phyloP scores from a whole-genome alignment of 768 basidiomycete genomes.

The Termitomyces heimii region DNA sequence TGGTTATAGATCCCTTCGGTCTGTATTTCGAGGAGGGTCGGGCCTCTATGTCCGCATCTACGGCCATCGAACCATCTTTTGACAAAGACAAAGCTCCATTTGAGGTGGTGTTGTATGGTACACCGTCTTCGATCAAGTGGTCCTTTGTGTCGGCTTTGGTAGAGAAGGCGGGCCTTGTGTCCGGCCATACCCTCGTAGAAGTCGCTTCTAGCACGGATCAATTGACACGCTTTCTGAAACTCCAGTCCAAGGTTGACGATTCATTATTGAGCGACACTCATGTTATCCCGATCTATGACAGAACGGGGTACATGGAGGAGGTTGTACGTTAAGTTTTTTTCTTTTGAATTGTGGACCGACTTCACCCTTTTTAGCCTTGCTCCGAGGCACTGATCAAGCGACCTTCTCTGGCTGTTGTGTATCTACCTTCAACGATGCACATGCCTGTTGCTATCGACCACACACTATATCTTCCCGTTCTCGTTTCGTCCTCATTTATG shows the following conservation, averaged over 20 bases:
- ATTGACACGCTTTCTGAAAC: constrained; percentile 21
- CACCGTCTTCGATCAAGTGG: constrained; percentile 54
- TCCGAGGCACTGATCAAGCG: constrained; percentile 29
- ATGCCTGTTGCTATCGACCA: constrained; percentile 25
- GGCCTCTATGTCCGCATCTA: constrained; percentile 27
- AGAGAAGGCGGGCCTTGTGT: constrained; percentile 43
- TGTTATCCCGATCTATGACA: constrained; percentile 31
- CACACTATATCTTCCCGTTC: constrained; percentile 54
- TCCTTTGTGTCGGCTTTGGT: constrained; percentile 53
- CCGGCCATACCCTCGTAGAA: constrained; percentile 25
- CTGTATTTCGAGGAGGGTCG: constrained; percentile 26
- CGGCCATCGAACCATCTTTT: constrained; percentile 24
- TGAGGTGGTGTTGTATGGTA: constrained; percentile 65
- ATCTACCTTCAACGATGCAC: constrained; percentile 47
- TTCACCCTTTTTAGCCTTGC: constrained; percentile 37
- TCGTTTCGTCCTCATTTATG: constrained; percentile 25
- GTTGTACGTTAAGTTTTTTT: constrained; percentile 29
- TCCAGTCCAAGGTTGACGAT: constrained; percentile 21
- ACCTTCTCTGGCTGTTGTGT: constrained; percentile 65
- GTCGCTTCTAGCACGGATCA: constrained; percentile 18
- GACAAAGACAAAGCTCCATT: constrained; percentile 34
- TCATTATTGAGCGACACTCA: constrained; percentile 19
- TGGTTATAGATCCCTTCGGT: constrained; percentile 8
- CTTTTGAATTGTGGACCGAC: constrained; percentile 23
- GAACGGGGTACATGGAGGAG: constrained; percentile 23